phyloP scores from a whole-genome alignment of 225 moss, liverwort and hornwort species.

The Marchantia paleacea region DNA sequence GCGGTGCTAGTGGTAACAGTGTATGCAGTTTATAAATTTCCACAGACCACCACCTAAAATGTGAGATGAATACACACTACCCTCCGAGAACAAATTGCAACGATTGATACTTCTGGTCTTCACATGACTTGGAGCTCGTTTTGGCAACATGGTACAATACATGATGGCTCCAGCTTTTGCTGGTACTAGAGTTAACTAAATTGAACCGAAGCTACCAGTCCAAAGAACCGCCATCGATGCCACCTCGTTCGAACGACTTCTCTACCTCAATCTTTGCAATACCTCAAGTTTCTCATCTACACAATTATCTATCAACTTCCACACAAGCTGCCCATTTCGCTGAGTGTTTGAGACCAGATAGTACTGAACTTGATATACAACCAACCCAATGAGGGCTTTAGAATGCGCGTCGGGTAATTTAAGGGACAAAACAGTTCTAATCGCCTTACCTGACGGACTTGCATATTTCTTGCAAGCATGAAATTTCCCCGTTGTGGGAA shows the following conservation, averaged over 20 bases:
- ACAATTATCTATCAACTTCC: neutral
- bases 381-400: neutral
- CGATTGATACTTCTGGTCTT: neutral
- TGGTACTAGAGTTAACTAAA: neutral
- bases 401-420: neutral
- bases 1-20: no score
- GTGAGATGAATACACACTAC: no score
- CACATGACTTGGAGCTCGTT: neutral
- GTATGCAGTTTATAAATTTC: no score
- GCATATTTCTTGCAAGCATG: neutral
- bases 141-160: neutral
- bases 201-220: neutral
- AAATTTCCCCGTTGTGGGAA: neutral
- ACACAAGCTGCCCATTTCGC: neutral
- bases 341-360: neutral
- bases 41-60: no score
- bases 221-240: neutral
- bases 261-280: neutral
- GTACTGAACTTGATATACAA: neutral
- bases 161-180: slow-evolving; percentile 8
- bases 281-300: neutral
- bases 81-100: neutral
- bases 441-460: neutral
- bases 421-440: neutral
- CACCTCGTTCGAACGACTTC: neutral